These are phyloP conservation scores for Vanilla planifolia DNA, from an alignment of 106 monocot genomes.

Conservation along the genomic window DNA sequence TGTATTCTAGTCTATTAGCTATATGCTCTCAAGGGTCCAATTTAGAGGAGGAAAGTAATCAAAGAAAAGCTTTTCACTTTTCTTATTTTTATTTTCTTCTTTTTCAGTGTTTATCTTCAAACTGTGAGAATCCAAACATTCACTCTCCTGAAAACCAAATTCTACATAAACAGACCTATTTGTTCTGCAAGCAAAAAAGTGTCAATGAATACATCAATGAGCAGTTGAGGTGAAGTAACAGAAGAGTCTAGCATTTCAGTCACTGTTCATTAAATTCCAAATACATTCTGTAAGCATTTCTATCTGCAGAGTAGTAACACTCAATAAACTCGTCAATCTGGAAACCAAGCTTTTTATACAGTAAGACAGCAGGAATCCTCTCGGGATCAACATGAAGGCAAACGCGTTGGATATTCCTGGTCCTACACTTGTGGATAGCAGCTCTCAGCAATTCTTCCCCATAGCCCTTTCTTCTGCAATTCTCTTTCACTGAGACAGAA, in stretches of 20 bases:
- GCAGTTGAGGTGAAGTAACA: no score
- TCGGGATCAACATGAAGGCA: slow-evolving; percentile 84
- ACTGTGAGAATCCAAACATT: no score
- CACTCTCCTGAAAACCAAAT: no score
- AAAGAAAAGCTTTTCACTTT: no score
- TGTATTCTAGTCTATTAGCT: no score
- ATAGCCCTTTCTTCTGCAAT: slow-evolving; percentile 53
- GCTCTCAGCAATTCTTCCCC: slow-evolving; percentile 68
- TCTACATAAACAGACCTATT: no score
- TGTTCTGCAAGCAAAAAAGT: no score
- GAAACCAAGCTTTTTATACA: slow-evolving; percentile 71
- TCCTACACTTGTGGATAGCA: slow-evolving; percentile 65
- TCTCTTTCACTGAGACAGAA: slow-evolving; percentile 63
- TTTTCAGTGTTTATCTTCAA: no score
- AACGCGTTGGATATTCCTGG: slow-evolving; percentile 59
- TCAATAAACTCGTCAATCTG: slow-evolving; percentile 51
- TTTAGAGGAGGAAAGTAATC: no score
- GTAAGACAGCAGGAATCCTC: slow-evolving; percentile 54
- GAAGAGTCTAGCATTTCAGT: neutral
- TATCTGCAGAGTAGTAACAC: slow-evolving; percentile 61
- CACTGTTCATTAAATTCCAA: slow-evolving; percentile 39
- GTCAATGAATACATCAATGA: no score
- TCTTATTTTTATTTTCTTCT: no score
- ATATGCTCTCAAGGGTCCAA: no score
- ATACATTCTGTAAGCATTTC: slow-evolving; percentile 90